Evolutionary conservation across 306 rosid species (phyloP).

Genomic region (Rosa lucieae): DNA sequence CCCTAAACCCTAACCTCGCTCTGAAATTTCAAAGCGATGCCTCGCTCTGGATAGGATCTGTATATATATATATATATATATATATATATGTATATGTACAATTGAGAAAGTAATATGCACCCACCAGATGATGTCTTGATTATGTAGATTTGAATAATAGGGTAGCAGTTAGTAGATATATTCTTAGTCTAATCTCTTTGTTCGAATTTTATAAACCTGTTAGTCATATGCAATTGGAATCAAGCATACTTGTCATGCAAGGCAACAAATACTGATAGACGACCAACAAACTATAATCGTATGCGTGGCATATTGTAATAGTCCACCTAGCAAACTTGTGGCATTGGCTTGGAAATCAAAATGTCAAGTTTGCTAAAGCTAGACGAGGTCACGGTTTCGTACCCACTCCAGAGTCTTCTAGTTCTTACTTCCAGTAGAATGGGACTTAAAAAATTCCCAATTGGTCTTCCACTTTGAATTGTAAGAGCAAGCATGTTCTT

Average conservation of each 20-base stretch:
- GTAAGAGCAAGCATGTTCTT: constrained; percentile 10
- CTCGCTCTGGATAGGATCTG: too few species aligned
- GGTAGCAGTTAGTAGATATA: background rate
- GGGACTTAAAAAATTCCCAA: background rate
- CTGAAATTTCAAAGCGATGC: too few species aligned
- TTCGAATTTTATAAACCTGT: background rate
- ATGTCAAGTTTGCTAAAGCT: constrained; percentile 5
- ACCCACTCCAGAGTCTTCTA: constrained; percentile 12
- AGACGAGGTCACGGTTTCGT: constrained; percentile 2
- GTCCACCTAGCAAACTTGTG: background rate
- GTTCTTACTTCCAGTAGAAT: constrained; percentile 4
- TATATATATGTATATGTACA: background rate
- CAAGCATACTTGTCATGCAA: constrained; percentile 6
- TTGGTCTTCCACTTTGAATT: constrained; percentile 8
- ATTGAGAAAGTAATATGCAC: background rate
- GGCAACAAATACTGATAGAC: constrained; percentile 4
- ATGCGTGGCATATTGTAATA: background rate
- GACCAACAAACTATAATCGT: background rate
- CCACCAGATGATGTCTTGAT: background rate
- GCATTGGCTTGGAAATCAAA: background rate
- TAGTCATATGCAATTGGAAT: background rate
- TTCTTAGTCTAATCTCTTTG: background rate
- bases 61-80: too few species aligned
- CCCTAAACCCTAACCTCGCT: too few species aligned
- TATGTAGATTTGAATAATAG: background rate